These are phyloP conservation scores for Agaricus blazei DNA, from an alignment of 768 basidiomycete genomes.

Conservation along the genomic window DNA sequence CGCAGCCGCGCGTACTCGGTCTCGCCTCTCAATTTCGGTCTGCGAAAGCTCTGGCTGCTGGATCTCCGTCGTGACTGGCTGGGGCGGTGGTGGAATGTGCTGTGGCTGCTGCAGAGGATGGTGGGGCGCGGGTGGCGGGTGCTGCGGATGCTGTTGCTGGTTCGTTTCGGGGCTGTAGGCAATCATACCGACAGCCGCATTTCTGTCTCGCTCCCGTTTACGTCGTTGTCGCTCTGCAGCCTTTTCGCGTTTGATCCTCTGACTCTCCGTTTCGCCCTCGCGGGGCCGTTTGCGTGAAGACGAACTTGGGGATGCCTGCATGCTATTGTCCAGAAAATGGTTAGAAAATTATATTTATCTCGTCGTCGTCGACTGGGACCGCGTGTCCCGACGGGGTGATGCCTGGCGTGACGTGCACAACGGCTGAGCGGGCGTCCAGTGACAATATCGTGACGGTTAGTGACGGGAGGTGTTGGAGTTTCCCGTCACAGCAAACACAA, in stretches of 20 bases:
- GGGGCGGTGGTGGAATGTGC: conserved; percentile 9
- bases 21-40: conserved; percentile 64
- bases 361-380: conserved; percentile 14
- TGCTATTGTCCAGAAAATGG: conserved; percentile 19
- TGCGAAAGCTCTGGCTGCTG: conserved; percentile 36
- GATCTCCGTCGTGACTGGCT: conserved; percentile 9
- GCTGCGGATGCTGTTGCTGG: conserved; percentile 26
- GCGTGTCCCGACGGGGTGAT: conserved; percentile 27
- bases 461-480: conserved; percentile 36
- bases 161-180: conserved; percentile 17
- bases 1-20: conserved; percentile 70
- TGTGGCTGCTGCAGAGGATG: conserved; percentile 12
- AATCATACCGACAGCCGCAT: conserved; percentile 36
- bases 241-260: conserved; percentile 77
- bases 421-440: conserved; percentile 30
- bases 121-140: conserved; percentile 17
- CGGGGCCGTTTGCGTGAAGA: conserved; percentile 51
- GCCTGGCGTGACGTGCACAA: conserved; percentile 39
- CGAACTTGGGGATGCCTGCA: conserved; percentile 21
- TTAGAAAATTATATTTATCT: conserved; percentile 8
- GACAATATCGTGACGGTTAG: conserved; percentile 45
- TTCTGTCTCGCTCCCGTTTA: conserved; percentile 70
- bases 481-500: conserved; percentile 26
- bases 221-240: conserved; percentile 81
- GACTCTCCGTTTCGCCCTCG: conserved; percentile 69